Evolutionary conservation across 139 green algal species (phyloP).

Genomic region (Micromonas pusilla): DNA sequence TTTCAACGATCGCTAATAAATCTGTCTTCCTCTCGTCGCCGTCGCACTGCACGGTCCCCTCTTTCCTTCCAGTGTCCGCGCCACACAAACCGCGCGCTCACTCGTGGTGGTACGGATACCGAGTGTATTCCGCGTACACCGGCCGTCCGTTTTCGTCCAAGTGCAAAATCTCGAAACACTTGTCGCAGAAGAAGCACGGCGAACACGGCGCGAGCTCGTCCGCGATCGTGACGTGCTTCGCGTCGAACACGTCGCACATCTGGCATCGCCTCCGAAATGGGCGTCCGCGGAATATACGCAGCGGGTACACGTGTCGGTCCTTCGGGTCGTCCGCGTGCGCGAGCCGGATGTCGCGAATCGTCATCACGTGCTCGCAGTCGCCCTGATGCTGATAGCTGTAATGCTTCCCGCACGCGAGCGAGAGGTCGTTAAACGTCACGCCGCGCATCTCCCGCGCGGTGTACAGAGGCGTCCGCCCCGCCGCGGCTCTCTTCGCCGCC

Average conservation of each 20-base stretch:
- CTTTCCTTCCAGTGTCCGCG: too few relatives aligned
- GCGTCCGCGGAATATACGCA: slow-evolving; percentile 8
- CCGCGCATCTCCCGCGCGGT: background rate
- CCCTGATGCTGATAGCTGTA: slow-evolving; percentile 58
- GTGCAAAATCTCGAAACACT: slow-evolving; percentile 52
- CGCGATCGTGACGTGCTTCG: slow-evolving; percentile 49
- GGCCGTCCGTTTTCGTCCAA: slow-evolving; percentile 33
- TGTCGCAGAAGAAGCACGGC: slow-evolving; percentile 53
- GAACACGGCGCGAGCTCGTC: slow-evolving; percentile 45
- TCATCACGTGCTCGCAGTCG: slow-evolving; percentile 60
- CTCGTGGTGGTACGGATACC: slow-evolving; percentile 43
- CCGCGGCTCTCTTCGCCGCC: background rate
- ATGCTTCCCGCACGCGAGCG: background rate
- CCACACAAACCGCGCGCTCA: too few relatives aligned
- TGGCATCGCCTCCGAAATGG: slow-evolving; percentile 42
- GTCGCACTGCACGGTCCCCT: too few relatives aligned
- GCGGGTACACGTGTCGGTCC: slow-evolving; percentile 28
- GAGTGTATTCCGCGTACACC: slow-evolving; percentile 32
- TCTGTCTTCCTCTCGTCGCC: too few relatives aligned
- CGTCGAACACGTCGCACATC: slow-evolving; percentile 35
- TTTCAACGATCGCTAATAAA: too few relatives aligned
- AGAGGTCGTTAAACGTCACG: slow-evolving; percentile 3
- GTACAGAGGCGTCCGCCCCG: background rate
- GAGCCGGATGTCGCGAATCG: slow-evolving; percentile 47
- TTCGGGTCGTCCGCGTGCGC: slow-evolving; percentile 34